Conservation (phyloP, 179 eudicot genomes). For the Beta corolliflora region DNA sequence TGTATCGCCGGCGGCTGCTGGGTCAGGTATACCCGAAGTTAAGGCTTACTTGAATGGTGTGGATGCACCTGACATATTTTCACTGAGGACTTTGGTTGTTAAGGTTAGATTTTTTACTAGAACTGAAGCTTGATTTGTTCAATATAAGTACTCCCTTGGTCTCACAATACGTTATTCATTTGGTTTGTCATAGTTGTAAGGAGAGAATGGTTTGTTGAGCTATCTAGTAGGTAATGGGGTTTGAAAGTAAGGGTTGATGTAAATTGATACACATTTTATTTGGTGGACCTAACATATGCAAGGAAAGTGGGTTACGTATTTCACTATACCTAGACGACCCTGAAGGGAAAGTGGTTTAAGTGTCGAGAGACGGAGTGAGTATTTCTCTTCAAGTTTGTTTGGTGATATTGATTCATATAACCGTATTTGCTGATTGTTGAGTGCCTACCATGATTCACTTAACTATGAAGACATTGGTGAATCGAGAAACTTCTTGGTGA, state of each 20-base stretch:
- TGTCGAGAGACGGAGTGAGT: neutral
- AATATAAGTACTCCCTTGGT: neutral
- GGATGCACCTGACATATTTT: constrained; percentile 78
- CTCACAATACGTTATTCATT: too few relatives aligned
- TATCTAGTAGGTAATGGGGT: too few relatives aligned
- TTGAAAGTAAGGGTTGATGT: too few relatives aligned
- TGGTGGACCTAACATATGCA: too few relatives aligned
- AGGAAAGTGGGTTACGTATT: too few relatives aligned
- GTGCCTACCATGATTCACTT: neutral
- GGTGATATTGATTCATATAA: neutral
- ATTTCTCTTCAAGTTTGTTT: neutral
- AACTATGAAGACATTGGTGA: neutral
- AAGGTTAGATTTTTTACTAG: constrained; percentile 52
- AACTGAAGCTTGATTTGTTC: neutral
- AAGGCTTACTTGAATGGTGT: constrained; percentile 95
- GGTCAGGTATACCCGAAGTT: constrained; percentile 94
- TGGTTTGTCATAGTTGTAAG: too few relatives aligned
- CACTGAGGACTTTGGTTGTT: constrained; percentile 64
- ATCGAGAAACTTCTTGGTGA: neutral
- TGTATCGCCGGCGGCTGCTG: constrained; percentile 85
- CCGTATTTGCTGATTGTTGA: neutral
- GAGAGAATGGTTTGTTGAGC: too few relatives aligned
- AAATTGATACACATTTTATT: too few relatives aligned
- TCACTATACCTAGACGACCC: too few relatives aligned
- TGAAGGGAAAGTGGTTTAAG: too few relatives aligned